These are phyloP conservation scores for Orbilia ellipsospora DNA, from an alignment of 2,329 filamentous ascomycete species.

Conservation along the genomic window DNA sequence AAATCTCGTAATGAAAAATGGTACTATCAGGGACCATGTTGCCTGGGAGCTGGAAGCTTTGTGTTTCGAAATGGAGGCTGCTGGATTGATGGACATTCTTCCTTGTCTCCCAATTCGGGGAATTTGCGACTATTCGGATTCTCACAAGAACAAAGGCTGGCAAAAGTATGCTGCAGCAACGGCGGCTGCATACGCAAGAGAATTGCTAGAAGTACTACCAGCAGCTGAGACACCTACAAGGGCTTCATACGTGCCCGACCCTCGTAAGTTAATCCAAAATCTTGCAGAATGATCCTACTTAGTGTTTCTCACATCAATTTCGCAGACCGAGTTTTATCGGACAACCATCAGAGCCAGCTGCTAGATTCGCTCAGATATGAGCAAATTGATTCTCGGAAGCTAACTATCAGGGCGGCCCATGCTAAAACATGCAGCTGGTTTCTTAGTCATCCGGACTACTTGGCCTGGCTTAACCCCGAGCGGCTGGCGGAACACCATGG, in stretches of 20 bases:
- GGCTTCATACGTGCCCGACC: not conserved
- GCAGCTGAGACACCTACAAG: not conserved
- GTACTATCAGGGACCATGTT: constrained; percentile 26
- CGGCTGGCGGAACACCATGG: constrained; percentile 61
- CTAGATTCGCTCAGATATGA: constrained; percentile 62
- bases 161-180: constrained; percentile 40
- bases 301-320: too few relatives aligned
- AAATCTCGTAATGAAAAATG: constrained; percentile 40
- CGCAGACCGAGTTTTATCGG: too few relatives aligned
- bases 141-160: constrained; percentile 48
- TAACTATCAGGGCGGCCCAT: constrained; percentile 62
- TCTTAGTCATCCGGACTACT: constrained; percentile 60
- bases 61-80: constrained; percentile 49
- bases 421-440: constrained; percentile 64
- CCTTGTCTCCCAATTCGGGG: constrained; percentile 41
- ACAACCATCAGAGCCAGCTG: constrained; percentile 10
- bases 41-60: constrained; percentile 36
- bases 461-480: constrained; percentile 62
- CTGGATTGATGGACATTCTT: constrained; percentile 44
- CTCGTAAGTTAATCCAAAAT: too few relatives aligned
- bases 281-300: too few relatives aligned
- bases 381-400: constrained; percentile 62
- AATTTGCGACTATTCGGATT: constrained; percentile 49
- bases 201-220: constrained; percentile 32
- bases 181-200: constrained; percentile 36